A percentile compares a stretch with the other conserved stretches of the same genome.
phyloP scores from a whole-genome alignment of 192 early-diverging fungal genomes.

The Gryganskiella cystojenkinii region DNA sequence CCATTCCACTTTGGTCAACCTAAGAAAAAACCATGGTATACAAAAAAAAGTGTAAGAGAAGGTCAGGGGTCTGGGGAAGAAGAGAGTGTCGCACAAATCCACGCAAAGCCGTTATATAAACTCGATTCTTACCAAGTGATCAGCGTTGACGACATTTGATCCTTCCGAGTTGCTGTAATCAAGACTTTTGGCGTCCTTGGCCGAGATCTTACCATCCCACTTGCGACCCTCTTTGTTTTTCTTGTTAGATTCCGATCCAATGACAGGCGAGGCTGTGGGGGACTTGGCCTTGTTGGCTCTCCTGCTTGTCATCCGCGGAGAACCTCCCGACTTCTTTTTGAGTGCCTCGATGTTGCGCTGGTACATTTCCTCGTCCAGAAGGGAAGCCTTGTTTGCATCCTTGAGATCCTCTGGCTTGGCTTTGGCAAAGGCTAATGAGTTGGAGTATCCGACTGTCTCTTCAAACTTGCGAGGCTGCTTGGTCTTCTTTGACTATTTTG shows the following conservation, averaged over 20 bases:
- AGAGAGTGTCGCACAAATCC: no score
- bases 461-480: conserved; percentile 82
- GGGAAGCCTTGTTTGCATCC: conserved; percentile 18
- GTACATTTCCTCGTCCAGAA: conserved; percentile 60
- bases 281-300: conserved; percentile 33
- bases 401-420: conserved; percentile 39
- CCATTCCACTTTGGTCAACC: conserved; percentile 72
- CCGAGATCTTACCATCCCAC: conserved; percentile 80
- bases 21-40: not conserved
- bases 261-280: conserved; percentile 30
- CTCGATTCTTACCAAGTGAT: conserved; percentile 47
- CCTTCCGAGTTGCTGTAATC: conserved; percentile 59
- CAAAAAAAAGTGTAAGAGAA: not conserved
- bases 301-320: conserved; percentile 44
- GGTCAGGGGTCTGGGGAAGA: not conserved
- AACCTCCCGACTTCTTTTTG: conserved; percentile 41
- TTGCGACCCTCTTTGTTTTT: conserved; percentile 66
- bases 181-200: conserved; percentile 62
- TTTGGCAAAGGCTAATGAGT: conserved; percentile 38
- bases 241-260: conserved; percentile 35
- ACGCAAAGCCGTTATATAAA: no score
- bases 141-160: conserved; percentile 23
- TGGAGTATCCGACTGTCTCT: conserved; percentile 77
- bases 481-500: conserved; percentile 49
- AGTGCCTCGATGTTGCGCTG: conserved; percentile 60